These are phyloP conservation scores for Musa itinerans DNA, from an alignment of 176 grass and related monocot species.

Conservation along the genomic window DNA sequence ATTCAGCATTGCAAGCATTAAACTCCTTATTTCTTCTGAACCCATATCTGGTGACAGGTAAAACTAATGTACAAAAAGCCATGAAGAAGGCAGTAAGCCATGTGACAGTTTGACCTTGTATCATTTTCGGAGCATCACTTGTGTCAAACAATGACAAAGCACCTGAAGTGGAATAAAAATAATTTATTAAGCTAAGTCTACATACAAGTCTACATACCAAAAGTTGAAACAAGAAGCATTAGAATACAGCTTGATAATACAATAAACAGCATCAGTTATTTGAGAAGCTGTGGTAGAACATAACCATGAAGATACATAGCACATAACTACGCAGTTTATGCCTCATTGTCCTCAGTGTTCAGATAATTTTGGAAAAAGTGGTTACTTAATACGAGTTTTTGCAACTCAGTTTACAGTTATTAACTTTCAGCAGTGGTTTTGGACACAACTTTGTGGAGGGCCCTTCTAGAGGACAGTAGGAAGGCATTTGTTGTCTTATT, in stretches of 20 bases:
- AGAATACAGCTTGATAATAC: not conserved
- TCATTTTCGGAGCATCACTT: not conserved
- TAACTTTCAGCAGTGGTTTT: too few species aligned
- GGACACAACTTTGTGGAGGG: too few species aligned
- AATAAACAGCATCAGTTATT: not conserved
- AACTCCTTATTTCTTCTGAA: not conserved
- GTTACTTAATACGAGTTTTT: too few species aligned
- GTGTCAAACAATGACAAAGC: not conserved
- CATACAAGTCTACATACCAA: not conserved
- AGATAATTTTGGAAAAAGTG: too few species aligned
- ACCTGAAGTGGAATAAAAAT: not conserved
- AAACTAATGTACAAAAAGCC: not conserved
- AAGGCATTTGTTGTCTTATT: too few species aligned
- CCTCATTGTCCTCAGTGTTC: too few species aligned
- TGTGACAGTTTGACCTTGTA: not conserved
- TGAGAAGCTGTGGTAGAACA: not conserved
- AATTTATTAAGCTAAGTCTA: not conserved
- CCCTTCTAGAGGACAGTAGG: too few species aligned
- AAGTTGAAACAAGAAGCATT: not conserved
- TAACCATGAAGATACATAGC: too few species aligned
- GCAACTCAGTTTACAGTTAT: too few species aligned
- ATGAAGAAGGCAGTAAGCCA: not conserved
- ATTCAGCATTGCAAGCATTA: not conserved
- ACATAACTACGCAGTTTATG: too few species aligned
- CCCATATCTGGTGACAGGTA: not conserved